A percentile compares a stretch with the other conserved stretches of the same genome.
phyloP scores from a whole-genome alignment of 805 yeast genomes.

The Cyberlindnera nakhonratchasimensis region DNA sequence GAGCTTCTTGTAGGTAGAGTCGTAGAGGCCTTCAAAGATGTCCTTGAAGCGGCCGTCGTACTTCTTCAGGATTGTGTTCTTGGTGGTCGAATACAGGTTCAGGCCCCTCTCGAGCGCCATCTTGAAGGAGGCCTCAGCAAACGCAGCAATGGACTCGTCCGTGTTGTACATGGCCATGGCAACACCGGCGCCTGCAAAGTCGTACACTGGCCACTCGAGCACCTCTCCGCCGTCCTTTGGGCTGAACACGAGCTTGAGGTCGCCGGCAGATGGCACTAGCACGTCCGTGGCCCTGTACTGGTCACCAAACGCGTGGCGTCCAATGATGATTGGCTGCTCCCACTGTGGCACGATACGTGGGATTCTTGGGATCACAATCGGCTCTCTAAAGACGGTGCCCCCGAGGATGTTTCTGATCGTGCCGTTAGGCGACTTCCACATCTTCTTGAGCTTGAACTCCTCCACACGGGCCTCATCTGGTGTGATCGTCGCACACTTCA shows the following conservation, averaged over 20 bases:
- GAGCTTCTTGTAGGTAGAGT: conserved; percentile 56
- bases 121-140: conserved; percentile 91
- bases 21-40: conserved; percentile 80
- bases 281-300: conserved; percentile 93
- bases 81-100: conserved; percentile 85
- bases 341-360: conserved; percentile 89
- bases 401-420: conserved; percentile 94
- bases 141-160: conserved; percentile 82
- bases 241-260: conserved; percentile 70
- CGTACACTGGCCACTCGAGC: conserved; percentile 57
- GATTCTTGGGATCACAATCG: conserved; percentile 83
- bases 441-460: conserved; percentile 86
- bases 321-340: conserved; percentile 94
- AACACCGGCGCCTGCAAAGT: conserved; percentile 66
- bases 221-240: conserved; percentile 60
- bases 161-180: conserved; percentile 96
- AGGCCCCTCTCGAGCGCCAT: conserved; percentile 75
- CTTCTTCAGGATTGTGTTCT: conserved; percentile 89
- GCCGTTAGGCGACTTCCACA: conserved; percentile 98
- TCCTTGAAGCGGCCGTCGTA: conserved; percentile 97
- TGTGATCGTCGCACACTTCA: conserved; percentile 98
- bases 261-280: conserved; percentile 76
- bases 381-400: conserved; percentile 96
- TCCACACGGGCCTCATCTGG: conserved; percentile 95
- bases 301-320: conserved; percentile 97